Evolutionary conservation across 352 stramenopile species (phyloP), one percentile per base, ranked within the genome.

Genomic region (Globisporangium orthogonon): DNA sequence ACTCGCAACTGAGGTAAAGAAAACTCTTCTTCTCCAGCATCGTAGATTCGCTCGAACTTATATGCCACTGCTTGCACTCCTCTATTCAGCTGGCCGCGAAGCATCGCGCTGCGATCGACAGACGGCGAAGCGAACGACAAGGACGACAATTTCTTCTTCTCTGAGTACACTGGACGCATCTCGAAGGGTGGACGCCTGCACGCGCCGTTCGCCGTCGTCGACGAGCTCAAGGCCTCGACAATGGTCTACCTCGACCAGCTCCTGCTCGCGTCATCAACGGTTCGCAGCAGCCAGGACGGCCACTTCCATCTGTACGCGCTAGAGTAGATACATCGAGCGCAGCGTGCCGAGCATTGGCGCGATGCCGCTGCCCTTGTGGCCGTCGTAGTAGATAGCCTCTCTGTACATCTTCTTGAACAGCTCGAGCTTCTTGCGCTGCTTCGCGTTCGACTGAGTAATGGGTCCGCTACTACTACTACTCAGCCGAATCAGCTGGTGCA

Each of bases 371-470:
- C 63, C 39, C 2, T 49, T 55, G 17, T 66, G 75, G 37, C 67
- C 72, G 51, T 83, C 74, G 35, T 80, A 87, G 61, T 91, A 91
- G 49, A 94, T 87, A 40, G 87, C 74, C 54, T 91, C 78, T 47
- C 88, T 88, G 73, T 94, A 94, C 84, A 94, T 91, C 31, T 71
- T 67, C 70, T 94, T 94, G 63, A 89, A 94, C 56, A 80, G 69
- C 3, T 86, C 72, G 0, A 83, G 62, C 58, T 84, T 86, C 61
- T 76, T 79, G 23, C 23, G 23, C 45, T 40, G 61, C 31, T 73
- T 74, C 17, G 33, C 75, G 28, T 47, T 65, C 3, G 50, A 17
- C 1, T 58, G 50, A 0, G 23, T 29, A 15, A n/a, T 17, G 23
- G 13, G 41, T 37, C 40, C 14, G 63, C 54, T 13, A 40, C 49